These are phyloP conservation scores for Leccinellum luteum DNA, from an alignment of 768 basidiomycete species.

Conservation along the genomic window DNA sequence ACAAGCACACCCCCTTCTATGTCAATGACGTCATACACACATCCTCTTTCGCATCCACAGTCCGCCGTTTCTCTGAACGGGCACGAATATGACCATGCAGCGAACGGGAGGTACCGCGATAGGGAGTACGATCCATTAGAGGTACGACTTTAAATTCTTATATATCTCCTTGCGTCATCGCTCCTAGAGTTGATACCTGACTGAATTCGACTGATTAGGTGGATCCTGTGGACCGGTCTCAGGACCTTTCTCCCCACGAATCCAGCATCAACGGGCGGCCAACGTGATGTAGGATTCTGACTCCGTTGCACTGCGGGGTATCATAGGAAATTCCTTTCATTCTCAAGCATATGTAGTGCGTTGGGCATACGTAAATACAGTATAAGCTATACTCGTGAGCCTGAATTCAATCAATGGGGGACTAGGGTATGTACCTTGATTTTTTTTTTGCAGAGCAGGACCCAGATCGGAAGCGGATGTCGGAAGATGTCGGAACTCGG, in stretches of 20 bases:
- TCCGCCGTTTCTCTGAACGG: conserved; percentile 22
- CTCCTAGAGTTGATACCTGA: neutral
- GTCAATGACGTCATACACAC: conserved; percentile 18
- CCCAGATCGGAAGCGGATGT: too few species aligned
- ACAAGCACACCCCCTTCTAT: conserved; percentile 18
- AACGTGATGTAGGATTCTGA: conserved; percentile 16
- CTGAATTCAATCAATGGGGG: neutral
- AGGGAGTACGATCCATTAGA: conserved; percentile 25
- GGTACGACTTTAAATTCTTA: conserved; percentile 5
- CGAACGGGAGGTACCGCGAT: conserved; percentile 28
- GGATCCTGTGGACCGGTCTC: conserved; percentile 16
- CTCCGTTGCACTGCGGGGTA: neutral
- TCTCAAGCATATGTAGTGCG: conserved; percentile 1
- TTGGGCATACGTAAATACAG: neutral
- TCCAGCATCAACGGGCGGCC: conserved; percentile 24
- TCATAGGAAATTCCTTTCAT: neutral
- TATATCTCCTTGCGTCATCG: neutral
- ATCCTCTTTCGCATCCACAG: conserved; percentile 7
- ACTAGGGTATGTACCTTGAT: neutral
- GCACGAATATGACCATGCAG: conserved; percentile 18
- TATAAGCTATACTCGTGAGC: neutral
- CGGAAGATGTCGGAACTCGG: too few species aligned
- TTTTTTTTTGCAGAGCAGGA: too few species aligned
- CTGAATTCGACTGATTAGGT: neutral
- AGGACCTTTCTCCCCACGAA: conserved; percentile 21